These are phyloP conservation scores for Silene latifolia DNA, from an alignment of 148 eudicot species.

Conservation along the genomic window DNA sequence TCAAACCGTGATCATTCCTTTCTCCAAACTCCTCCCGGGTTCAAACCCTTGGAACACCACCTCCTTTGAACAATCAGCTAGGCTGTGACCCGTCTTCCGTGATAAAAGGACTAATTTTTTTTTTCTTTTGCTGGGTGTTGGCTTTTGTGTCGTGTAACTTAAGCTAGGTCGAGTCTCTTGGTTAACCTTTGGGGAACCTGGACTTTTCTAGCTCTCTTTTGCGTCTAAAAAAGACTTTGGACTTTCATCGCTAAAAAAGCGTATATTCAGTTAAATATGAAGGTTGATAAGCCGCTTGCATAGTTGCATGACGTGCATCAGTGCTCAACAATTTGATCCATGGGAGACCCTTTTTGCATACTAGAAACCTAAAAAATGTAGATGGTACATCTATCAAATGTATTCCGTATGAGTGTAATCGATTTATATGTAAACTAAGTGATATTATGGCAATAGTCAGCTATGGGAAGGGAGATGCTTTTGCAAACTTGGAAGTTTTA, in stretches of 20 bases:
- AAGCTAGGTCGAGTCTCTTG: not conserved
- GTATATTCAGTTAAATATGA: no score
- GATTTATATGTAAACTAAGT: not conserved
- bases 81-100: not conserved
- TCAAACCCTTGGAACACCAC: not conserved
- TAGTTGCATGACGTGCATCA: no score
- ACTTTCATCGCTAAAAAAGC: no score
- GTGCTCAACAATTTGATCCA: not conserved
- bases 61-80: not conserved
- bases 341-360: not conserved
- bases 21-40: not conserved
- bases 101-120: not conserved
- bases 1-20: not conserved
- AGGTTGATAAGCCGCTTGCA: not conserved
- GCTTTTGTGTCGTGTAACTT: not conserved
- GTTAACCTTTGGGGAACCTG: no score
- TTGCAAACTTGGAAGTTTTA: not conserved
- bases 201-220: no score
- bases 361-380: not conserved
- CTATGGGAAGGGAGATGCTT: not conserved
- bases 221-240: no score
- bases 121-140: not conserved
- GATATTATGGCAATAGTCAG: no score
- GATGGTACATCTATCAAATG: not conserved
- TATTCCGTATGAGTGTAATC: not conserved